These are phyloP conservation scores for Stachybotrys elegans DNA, from an alignment of 2,329 filamentous ascomycete genomes.

Conservation along the genomic window DNA sequence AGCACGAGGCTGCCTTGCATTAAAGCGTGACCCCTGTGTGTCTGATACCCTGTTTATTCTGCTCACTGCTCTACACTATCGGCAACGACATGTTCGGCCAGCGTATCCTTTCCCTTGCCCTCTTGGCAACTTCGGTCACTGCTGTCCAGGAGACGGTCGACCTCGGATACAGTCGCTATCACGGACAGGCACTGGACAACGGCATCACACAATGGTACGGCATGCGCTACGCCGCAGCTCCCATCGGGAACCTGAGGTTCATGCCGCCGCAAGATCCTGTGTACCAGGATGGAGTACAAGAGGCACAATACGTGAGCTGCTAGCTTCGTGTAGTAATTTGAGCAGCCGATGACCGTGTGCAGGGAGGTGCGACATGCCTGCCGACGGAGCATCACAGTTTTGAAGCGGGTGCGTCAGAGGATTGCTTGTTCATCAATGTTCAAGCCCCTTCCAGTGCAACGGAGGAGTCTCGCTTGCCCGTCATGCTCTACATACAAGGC, in stretches of 20 bases:
- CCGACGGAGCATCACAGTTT: slow-evolving; percentile 19
- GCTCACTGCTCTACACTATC: no score
- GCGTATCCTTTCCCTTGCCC: no score
- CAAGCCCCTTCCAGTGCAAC: slow-evolving; percentile 53
- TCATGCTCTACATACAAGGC: slow-evolving; percentile 56
- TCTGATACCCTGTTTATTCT: no score
- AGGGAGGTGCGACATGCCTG: slow-evolving; percentile 24
- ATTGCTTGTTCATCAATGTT: slow-evolving; percentile 66
- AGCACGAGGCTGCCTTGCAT: no score
- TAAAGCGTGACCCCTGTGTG: no score
- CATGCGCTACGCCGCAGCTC: slow-evolving; percentile 68
- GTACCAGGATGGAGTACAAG: slow-evolving; percentile 35
- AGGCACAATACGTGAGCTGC: slow-evolving; percentile 48
- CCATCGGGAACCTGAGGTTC: slow-evolving; percentile 62
- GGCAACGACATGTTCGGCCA: no score
- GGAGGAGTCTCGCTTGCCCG: slow-evolving; percentile 50
- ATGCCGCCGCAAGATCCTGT: slow-evolving; percentile 60
- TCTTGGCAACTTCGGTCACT: neutral
- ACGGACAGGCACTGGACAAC: slow-evolving; percentile 47
- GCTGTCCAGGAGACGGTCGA: slow-evolving; percentile 37
- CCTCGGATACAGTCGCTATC: slow-evolving; percentile 62
- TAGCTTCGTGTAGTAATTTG: neutral
- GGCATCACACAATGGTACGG: slow-evolving; percentile 69
- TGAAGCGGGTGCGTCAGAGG: slow-evolving; percentile 41
- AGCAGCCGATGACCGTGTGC: neutral